A percentile compares a stretch with the other conserved stretches of the same genome.
Conservation (phyloP, 495 filamentous ascomycete species). For the Aspergillus cristatus region DNA sequence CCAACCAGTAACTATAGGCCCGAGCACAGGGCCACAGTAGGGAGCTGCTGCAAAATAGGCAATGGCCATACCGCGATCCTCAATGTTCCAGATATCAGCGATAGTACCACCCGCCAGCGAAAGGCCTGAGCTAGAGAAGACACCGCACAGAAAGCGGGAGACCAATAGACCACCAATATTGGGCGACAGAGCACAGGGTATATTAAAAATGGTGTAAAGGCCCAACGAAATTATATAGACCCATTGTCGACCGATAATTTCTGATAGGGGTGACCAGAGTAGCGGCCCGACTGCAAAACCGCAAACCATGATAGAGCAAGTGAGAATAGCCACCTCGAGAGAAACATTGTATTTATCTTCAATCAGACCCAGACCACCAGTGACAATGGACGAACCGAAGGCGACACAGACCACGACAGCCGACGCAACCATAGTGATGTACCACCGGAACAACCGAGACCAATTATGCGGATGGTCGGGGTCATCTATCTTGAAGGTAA, state of each 20-base stretch:
- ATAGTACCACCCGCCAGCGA: conserved; percentile 53
- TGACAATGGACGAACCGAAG: conserved; percentile 52
- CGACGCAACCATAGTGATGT: conserved; percentile 43
- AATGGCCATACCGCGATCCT: no score
- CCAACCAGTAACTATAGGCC: no score
- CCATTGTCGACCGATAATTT: conserved; percentile 59
- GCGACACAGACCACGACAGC: conserved; percentile 44
- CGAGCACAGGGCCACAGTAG: no score
- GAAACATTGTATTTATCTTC: neutral
- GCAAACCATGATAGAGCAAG: neutral
- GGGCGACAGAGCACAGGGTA: conserved; percentile 46
- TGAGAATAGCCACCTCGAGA: neutral
- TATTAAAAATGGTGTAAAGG: conserved; percentile 47
- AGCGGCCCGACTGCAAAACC: conserved; percentile 43
- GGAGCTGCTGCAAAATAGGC: no score
- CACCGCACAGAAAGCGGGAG: conserved; percentile 48
- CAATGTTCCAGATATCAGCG: conserved; percentile 51
- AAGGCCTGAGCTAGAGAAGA: conserved; percentile 52
- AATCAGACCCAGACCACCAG: conserved; percentile 52
- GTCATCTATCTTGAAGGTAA: conserved; percentile 33
- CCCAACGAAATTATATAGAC: conserved; percentile 48
- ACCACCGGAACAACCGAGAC: conserved; percentile 46
- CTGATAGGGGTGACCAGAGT: conserved; percentile 58
- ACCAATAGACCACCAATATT: conserved; percentile 48
- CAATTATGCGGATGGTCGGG: conserved; percentile 46